Evolutionary conservation across 2,329 filamentous ascomycete genomes (phyloP).

Genomic region (Colletotrichum endophyticum): DNA sequence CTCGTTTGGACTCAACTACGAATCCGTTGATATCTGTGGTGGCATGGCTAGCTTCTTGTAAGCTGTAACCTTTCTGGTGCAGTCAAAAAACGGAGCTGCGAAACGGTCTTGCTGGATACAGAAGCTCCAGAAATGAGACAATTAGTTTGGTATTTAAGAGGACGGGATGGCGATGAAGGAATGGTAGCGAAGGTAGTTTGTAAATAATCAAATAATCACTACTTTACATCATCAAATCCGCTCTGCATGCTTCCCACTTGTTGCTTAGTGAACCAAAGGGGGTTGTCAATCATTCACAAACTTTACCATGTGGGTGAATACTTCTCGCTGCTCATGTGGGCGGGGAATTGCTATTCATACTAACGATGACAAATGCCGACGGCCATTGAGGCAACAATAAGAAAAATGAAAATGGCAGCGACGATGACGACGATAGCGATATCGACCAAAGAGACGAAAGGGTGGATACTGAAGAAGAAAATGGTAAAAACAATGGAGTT

Average conservation of each 20-base stretch:
- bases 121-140: neutral
- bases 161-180: neutral
- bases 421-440: neutral
- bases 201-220: neutral
- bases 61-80: neutral
- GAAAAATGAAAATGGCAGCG: too few relatives aligned
- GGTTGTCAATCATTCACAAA: neutral
- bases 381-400: too few relatives aligned
- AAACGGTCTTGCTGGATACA: neutral
- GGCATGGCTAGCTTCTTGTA: neutral
- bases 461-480: neutral
- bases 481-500: neutral
- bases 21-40: neutral
- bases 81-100: neutral
- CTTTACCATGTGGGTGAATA: neutral
- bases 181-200: rapidly evolving
- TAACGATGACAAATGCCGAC: too few relatives aligned
- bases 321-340: neutral
- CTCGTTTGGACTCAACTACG: neutral
- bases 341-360: too few relatives aligned
- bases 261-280: neutral
- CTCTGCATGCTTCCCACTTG: neutral
- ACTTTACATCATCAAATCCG: neutral
- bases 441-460: neutral
- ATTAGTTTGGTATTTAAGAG: rapidly evolving